Base-by-base conservation (phyloP, 805 yeast genomes). In the Grigorovia jiainica region DNA sequence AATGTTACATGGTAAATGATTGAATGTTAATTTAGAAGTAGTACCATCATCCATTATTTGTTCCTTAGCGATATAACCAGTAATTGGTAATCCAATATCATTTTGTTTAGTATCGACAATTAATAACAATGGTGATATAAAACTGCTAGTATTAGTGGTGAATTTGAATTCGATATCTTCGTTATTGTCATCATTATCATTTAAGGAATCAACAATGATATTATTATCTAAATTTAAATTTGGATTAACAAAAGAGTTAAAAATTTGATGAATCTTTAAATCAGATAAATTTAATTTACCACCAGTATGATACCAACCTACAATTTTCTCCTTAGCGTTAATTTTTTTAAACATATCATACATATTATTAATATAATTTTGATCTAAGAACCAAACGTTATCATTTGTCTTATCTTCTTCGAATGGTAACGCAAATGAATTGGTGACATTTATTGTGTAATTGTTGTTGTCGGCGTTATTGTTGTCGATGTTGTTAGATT, bases 231-330 rank as follows among this genome's bases (percentile, higher is more conserved):
- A 13, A 27, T 27, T 24, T 3, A 24, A 27, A 27, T 27, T 27
- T 27, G 31, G 31, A 27, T 27, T 27, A 11, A 27, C 31, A 13
- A 27, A 90, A 52, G 76, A 79, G 61, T 82, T 87, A 70, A 92
- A 87, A 41, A 82, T 65, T 50, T 92, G 96, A 60, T 90, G 90
- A 56, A 92, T 92, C 59, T 83, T 85, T 48, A 92, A 70, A 60
- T 92, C 99, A 13, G 94, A 81, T 1, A 89, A 75, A 53, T 78
- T 79, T 50, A 94, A 73, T 61, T 87, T 87, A 16, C 97, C 97
- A 4, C 98, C 99, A 7, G 95, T 82, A 64, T 92, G 99, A 61
- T 92, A 92, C 99, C 99, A 92, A n/a, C 99, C 99, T 59, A 92
- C 79, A 38, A 92, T 72, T 60, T 79, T 85, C 63, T 92, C 99